A percentile compares a stretch with the other conserved stretches of the same genome.
Evolutionary conservation across 257 asterid genomes (phyloP).

Genomic region (Lantana camara): DNA sequence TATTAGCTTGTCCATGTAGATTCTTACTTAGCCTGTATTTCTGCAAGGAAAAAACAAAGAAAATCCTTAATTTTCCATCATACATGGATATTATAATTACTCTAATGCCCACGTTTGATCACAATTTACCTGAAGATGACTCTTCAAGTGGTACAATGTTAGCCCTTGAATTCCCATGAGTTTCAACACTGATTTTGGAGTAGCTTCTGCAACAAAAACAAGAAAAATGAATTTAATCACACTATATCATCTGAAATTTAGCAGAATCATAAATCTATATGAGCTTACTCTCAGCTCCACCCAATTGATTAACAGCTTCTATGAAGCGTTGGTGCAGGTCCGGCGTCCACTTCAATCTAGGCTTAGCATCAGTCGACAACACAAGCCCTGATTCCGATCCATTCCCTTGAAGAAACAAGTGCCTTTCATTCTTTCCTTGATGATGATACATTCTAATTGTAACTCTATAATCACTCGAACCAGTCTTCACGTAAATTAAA

Average conservation of each 20-base stretch:
- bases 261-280: neutral
- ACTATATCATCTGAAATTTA: neutral
- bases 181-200: constrained; percentile 93
- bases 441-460: constrained; percentile 41
- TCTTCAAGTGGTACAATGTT: constrained; percentile 87
- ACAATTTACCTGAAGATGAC: constrained; percentile 90
- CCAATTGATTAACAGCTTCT: constrained; percentile 89
- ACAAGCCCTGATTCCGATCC: constrained; percentile 74
- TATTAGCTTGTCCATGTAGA: constrained; percentile 68
- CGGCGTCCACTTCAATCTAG: constrained; percentile 84
- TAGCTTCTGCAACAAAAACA: constrained; percentile 68
- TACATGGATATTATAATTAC: neutral
- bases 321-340: constrained; percentile 80
- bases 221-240: constrained; percentile 21
- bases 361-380: constrained; percentile 91
- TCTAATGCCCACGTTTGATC: neutral
- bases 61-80: constrained; percentile 11
- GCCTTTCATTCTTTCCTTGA: constrained; percentile 68
- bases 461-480: no score
- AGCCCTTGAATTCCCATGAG: constrained; percentile 96
- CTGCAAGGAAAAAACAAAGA: constrained; percentile 43
- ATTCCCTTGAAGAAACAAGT: constrained; percentile 62
- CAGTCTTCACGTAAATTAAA: no score
- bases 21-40: constrained; percentile 88
- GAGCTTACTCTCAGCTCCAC: constrained; percentile 91